Percentiles rank a stretch among this genome's conserved stretches.
These are phyloP conservation scores for Piper betle DNA, from an alignment of 164 flowering plant genomes.

Conservation along the genomic window DNA sequence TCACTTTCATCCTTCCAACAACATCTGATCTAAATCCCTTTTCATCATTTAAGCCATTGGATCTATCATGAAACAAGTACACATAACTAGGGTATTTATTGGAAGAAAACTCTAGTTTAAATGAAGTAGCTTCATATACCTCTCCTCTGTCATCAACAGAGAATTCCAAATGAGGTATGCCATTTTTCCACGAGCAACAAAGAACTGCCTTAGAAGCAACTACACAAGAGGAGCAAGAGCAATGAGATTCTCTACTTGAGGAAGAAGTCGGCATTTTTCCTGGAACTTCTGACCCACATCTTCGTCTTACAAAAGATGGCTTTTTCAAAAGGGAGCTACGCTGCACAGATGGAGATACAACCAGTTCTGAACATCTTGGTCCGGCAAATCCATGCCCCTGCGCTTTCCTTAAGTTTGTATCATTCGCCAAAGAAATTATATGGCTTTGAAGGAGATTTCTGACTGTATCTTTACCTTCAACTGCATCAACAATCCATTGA, in stretches of 20 bases:
- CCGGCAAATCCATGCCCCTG: slow-evolving; percentile 22
- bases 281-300: slow-evolving; percentile 16
- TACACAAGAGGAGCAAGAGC: slow-evolving; percentile 25
- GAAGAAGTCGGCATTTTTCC: slow-evolving; percentile 24
- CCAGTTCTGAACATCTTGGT: slow-evolving; percentile 17
- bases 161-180: slow-evolving; percentile 58
- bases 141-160: slow-evolving; percentile 53
- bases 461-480: slow-evolving; percentile 37
- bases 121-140: slow-evolving; percentile 37
- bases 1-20: slow-evolving; percentile 74
- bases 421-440: slow-evolving; percentile 16
- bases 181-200: slow-evolving; percentile 50
- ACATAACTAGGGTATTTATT: slow-evolving; percentile 33
- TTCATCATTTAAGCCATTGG: slow-evolving; percentile 19
- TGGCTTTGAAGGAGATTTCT: slow-evolving; percentile 32
- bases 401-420: slow-evolving; percentile 10
- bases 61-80: slow-evolving; percentile 42
- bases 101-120: slow-evolving; percentile 23
- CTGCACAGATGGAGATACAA: slow-evolving; percentile 21
- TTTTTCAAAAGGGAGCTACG: slow-evolving; percentile 19
- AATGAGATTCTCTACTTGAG: slow-evolving; percentile 36
- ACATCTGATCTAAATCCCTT: slow-evolving; percentile 15
- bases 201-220: slow-evolving; percentile 54
- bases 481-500: slow-evolving; percentile 32
- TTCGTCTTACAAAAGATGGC: slow-evolving; percentile 15